Percentiles rank a stretch among this genome's conserved stretches.
These are phyloP conservation scores for Pseudogymnoascus sp. DNA, from an alignment of 2,329 filamentous ascomycete species.

Conservation along the genomic window DNA sequence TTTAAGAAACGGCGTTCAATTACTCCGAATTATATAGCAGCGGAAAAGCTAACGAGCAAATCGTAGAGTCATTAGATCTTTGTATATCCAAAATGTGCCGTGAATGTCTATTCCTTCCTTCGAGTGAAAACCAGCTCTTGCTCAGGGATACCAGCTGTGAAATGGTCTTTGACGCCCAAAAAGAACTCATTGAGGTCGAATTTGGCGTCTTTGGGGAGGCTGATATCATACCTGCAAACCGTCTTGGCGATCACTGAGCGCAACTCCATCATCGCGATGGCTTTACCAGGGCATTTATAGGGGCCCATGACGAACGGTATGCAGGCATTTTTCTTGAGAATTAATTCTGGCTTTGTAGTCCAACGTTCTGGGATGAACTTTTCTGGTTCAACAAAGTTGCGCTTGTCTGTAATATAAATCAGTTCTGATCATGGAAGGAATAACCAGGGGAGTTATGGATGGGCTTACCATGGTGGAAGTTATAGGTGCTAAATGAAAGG, in stretches of 20 bases:
- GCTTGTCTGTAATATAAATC: slow-evolving; percentile 6
- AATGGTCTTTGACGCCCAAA: slow-evolving; percentile 14
- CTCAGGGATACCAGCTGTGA: slow-evolving; percentile 12
- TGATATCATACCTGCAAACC: slow-evolving; percentile 20
- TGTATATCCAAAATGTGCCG: not conserved
- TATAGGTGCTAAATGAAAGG: slow-evolving; percentile 13
- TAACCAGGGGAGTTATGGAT: not conserved
- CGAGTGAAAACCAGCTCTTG: slow-evolving; percentile 10
- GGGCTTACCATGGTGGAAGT: slow-evolving; percentile 16
- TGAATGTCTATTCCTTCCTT: not conserved
- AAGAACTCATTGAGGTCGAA: slow-evolving; percentile 13
- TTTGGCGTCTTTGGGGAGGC: slow-evolving; percentile 18
- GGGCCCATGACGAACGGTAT: slow-evolving; percentile 22
- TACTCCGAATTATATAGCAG: not conserved
- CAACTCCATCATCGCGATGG: slow-evolving; percentile 29
- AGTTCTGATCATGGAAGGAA: not conserved
- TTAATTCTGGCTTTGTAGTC: slow-evolving; percentile 19
- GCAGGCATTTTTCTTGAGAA: slow-evolving; percentile 23
- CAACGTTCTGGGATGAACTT: slow-evolving; percentile 30
- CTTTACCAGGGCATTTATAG: slow-evolving; percentile 29
- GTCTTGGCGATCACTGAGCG: slow-evolving; percentile 22
- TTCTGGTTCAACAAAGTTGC: slow-evolving; percentile 16
- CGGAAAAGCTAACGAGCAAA: not conserved
- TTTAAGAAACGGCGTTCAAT: not conserved
- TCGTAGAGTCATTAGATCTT: not conserved